These are phyloP conservation scores for Rosellinia necatrix DNA, from an alignment of 2,329 filamentous ascomycete species.

Conservation along the genomic window DNA sequence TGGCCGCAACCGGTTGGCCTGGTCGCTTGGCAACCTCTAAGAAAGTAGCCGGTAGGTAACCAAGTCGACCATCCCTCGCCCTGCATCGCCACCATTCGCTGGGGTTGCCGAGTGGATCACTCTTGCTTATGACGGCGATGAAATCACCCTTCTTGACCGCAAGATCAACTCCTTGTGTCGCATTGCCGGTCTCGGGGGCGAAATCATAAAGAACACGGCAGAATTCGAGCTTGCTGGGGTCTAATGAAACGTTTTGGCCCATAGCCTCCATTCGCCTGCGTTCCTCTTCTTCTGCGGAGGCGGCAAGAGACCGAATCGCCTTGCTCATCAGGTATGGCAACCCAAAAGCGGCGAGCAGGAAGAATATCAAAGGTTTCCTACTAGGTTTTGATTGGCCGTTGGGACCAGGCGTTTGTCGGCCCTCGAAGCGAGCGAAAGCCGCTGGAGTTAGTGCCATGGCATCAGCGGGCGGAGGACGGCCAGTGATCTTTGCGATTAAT, in stretches of 20 bases:
- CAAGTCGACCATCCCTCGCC: slow-evolving; percentile 84
- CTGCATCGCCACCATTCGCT: slow-evolving; percentile 98
- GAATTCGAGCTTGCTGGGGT: slow-evolving; percentile 92
- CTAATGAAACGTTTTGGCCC: slow-evolving; percentile 63
- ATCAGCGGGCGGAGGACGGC: slow-evolving; percentile 85
- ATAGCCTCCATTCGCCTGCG: slow-evolving; percentile 61
- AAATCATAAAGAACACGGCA: slow-evolving; percentile 96
- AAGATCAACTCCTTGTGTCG: slow-evolving; percentile 77
- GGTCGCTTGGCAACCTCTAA: slow-evolving; percentile 72
- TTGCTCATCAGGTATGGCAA: slow-evolving; percentile 97
- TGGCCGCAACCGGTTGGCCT: slow-evolving; percentile 55
- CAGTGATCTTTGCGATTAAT: slow-evolving; percentile 88
- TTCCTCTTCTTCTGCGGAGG: slow-evolving; percentile 83
- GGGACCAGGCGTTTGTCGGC: slow-evolving; percentile 58
- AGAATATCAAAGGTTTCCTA: slow-evolving; percentile 95
- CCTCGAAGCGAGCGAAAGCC: slow-evolving; percentile 88
- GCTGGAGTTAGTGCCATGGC: slow-evolving; percentile 85
- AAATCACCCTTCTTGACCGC: slow-evolving; percentile 94
- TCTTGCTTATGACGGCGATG: slow-evolving; percentile 90
- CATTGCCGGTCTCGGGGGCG: slow-evolving; percentile 71
- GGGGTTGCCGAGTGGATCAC: slow-evolving; percentile 86
- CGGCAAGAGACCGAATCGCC: slow-evolving; percentile 82
- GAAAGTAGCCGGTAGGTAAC: slow-evolving; percentile 90
- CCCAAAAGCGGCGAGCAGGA: slow-evolving; percentile 91
- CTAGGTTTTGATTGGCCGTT: slow-evolving; percentile 75